Percentiles rank a stretch among this genome's conserved stretches.
Evolutionary conservation across 1,284 basidiomycete genomes (phyloP).

Genomic region (Kalmanozyma brasiliensis): DNA sequence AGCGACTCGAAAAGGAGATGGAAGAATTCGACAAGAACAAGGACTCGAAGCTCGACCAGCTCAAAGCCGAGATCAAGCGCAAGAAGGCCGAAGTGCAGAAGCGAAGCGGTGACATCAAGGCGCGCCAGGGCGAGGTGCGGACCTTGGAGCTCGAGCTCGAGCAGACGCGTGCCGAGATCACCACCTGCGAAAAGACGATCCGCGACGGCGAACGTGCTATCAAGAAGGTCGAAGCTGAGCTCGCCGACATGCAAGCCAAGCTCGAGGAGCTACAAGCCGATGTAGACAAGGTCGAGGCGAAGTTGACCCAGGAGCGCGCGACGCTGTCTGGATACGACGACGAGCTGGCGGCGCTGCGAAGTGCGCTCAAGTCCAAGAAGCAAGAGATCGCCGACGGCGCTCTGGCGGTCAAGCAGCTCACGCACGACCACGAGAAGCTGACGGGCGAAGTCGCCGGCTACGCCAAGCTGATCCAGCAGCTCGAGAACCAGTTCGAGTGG

Average conservation of each 20-base stretch:
- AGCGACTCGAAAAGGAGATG: constrained; percentile 94
- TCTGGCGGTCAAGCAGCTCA: constrained; percentile 74
- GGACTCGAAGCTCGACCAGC: constrained; percentile 92
- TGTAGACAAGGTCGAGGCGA: constrained; percentile 76
- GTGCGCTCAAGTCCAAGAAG: constrained; percentile 83
- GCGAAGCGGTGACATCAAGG: constrained; percentile 82
- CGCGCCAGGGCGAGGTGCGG: constrained; percentile 86
- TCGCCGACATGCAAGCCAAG: constrained; percentile 74
- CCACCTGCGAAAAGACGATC: constrained; percentile 73
- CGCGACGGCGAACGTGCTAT: constrained; percentile 75
- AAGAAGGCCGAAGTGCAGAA: constrained; percentile 85
- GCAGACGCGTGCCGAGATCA: constrained; percentile 84
- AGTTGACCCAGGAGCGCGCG: constrained; percentile 83
- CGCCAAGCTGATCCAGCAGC: constrained; percentile 65
- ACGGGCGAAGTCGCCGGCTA: constrained; percentile 70
- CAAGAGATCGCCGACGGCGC: constrained; percentile 79
- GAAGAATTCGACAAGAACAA: constrained; percentile 98
- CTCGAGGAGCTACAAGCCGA: constrained; percentile 75
- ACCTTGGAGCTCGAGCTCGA: constrained; percentile 88
- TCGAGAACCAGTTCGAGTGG: constrained; percentile 89
- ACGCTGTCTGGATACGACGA: constrained; percentile 87
- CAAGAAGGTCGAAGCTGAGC: constrained; percentile 75
- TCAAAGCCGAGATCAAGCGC: constrained; percentile 81
- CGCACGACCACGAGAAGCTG: constrained; percentile 72
- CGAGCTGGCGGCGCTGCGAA: constrained; percentile 84